phyloP scores from a whole-genome alignment of 345 rosid species.

The Moricandia moricandioides region DNA sequence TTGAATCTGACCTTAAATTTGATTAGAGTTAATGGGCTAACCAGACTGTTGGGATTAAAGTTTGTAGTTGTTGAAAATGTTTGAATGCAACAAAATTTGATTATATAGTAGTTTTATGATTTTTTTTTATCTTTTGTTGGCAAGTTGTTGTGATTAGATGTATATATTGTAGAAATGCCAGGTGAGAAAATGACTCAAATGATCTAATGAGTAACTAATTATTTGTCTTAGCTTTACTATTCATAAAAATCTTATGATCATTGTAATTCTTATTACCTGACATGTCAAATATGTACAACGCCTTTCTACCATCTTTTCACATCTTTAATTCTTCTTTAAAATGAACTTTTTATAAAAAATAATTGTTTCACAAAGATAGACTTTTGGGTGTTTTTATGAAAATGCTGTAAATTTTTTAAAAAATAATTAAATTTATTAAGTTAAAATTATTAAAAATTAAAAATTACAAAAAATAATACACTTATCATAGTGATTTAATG shows the following conservation, averaged over 20 bases:
- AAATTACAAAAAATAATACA: too few species aligned
- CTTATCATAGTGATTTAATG: too few species aligned
- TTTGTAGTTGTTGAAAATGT: neutral
- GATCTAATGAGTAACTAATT: constrained; percentile 26
- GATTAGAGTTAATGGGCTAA: neutral
- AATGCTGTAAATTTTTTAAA: too few species aligned
- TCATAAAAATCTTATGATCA: constrained; percentile 7
- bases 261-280: neutral
- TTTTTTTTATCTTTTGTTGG: neutral
- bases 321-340: neutral
- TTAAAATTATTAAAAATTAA: too few species aligned
- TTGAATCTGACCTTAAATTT: neutral
- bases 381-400: too few species aligned
- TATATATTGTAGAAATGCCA: constrained; percentile 5
- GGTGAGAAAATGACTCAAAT: neutral
- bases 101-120: neutral
- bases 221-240: constrained; percentile 23
- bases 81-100: neutral
- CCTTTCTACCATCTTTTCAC: neutral
- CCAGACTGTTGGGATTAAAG: constrained; percentile 15
- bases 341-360: too few species aligned
- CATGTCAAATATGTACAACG: constrained; percentile 11
- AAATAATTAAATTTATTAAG: too few species aligned
- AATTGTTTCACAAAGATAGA: too few species aligned
- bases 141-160: constrained; percentile 5